These are phyloP conservation scores for Alternaria rosae DNA, from an alignment of 2,329 filamentous ascomycete species.

Conservation along the genomic window DNA sequence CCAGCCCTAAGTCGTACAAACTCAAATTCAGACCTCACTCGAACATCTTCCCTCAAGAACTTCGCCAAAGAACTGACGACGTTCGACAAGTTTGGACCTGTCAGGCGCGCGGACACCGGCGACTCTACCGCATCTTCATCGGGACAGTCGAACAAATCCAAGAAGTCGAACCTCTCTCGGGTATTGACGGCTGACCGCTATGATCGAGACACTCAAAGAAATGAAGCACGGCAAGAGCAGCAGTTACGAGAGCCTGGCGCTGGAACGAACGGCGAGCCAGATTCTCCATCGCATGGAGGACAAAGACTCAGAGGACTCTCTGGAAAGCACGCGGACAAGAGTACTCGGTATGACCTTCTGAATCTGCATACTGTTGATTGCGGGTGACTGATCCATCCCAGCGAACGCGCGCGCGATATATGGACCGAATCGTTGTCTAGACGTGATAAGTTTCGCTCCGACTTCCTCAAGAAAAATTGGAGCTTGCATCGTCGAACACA, in stretches of 20 bases:
- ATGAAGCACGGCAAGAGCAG: slow-evolving; percentile 43
- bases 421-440: slow-evolving; percentile 45
- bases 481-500: slow-evolving; percentile 49
- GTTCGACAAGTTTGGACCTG: slow-evolving; percentile 13
- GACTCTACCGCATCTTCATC: slow-evolving; percentile 14
- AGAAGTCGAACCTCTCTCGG: slow-evolving; percentile 10
- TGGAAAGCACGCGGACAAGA: slow-evolving; percentile 44
- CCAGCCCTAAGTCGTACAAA: slow-evolving; percentile 19
- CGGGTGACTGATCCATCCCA: slow-evolving; percentile 16
- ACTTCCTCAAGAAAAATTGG: slow-evolving; percentile 44
- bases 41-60: slow-evolving; percentile 3
- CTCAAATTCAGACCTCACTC: slow-evolving; percentile 14
- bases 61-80: background rate
- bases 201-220: slow-evolving; percentile 46
- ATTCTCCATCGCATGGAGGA: slow-evolving; percentile 46
- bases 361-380: too few species aligned
- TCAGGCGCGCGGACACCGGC: slow-evolving; percentile 12
- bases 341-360: too few species aligned
- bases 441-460: slow-evolving; percentile 46
- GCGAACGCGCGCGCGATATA: slow-evolving; percentile 48
- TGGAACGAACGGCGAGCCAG: slow-evolving; percentile 41
- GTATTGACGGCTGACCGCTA: slow-evolving; percentile 22
- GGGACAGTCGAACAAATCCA: slow-evolving; percentile 11
- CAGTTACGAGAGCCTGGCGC: slow-evolving; percentile 38
- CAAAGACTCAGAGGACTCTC: slow-evolving; percentile 42